Percentiles rank a stretch among this genome's conserved stretches.
phyloP scores from a whole-genome alignment of 2,329 filamentous ascomycete genomes.

The Calonectria ilicicola region DNA sequence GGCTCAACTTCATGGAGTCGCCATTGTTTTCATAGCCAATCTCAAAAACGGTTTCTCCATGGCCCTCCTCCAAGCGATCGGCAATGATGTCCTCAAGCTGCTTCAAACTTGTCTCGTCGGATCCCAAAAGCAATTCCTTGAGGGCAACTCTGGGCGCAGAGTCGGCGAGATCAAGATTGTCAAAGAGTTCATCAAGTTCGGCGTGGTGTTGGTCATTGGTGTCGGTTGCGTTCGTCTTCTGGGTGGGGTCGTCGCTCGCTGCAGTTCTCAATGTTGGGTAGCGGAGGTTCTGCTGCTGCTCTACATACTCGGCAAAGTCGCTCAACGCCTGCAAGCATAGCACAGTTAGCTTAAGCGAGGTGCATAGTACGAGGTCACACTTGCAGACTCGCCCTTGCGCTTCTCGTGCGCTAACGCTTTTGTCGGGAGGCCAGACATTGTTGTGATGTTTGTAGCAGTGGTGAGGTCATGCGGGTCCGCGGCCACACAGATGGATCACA shows the following conservation, averaged over 20 bases:
- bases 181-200: conserved; percentile 92
- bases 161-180: conserved; percentile 86
- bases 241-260: conserved; percentile 40
- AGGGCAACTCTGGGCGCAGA: conserved; percentile 74
- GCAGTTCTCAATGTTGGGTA: conserved; percentile 60
- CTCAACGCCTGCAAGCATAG: conserved; percentile 73
- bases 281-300: conserved; percentile 87
- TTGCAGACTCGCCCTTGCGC: conserved; percentile 87
- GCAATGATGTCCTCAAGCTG: conserved; percentile 75
- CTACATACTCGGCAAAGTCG: conserved; percentile 98
- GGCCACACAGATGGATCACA: conserved; percentile 27
- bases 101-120: conserved; percentile 69
- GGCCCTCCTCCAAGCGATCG: conserved; percentile 81
- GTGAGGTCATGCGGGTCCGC: conserved; percentile 38
- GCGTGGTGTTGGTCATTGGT: conserved; percentile 69
- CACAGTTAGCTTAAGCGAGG: conserved; percentile 20
- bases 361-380: conserved; percentile 33
- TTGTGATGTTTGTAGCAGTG: conserved; percentile 29
- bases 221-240: conserved; percentile 46
- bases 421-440: conserved; percentile 65
- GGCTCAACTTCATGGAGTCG: conserved; percentile 82
- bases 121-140: conserved; percentile 79
- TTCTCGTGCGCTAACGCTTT: conserved; percentile 81
- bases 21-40: conserved; percentile 91
- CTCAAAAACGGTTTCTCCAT: conserved; percentile 92